Evolutionary conservation across 2,329 filamentous ascomycete genomes (phyloP), one percentile per base, ranked within the genome.

Genomic region (Bipolaris cookei): DNA sequence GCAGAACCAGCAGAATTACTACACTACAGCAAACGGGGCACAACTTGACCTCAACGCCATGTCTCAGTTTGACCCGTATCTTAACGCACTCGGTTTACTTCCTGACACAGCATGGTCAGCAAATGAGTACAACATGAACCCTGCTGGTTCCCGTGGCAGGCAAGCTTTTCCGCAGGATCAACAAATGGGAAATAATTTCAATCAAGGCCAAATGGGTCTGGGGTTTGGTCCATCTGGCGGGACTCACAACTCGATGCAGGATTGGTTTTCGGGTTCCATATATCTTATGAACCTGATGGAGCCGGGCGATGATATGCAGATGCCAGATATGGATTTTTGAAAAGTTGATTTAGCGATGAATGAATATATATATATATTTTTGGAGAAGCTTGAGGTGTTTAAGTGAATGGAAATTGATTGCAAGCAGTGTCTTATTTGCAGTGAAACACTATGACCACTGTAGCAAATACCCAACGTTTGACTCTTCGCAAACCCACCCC

Each of bases 261-360:
- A 88, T 59, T 89, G 87, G 87, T 89, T 88, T 63, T 86, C 84
- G 3, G 85, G 86, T 1, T 89, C 85, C 57, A 81, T 83, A 52
- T 86, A 88, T 64, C 84, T 90, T 77, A 82, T 89, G 78, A 85
- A 85, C 0, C 67, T 89, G 54, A 71, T 89, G 68, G 87, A 90
- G 38, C 67, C 59, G 1, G 63, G 64, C 16, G 84, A 88, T 56
- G 86, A 89, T 60, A 56, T 70, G 46, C 67, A 69, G 25, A 76
- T 76, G 70, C 67, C 70, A 3, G 69, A 75, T 55, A 34, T 72
- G 34, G 51, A 61, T 35, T 28, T 62, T 30, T 63, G 16, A 53
- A 13, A 42, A 20, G n/a, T 11, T 44, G n/a, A n/a, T 42, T n/a
- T 7, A 6, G 11, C 20, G 20, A n/a, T 6, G 4, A 42, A 42